Evolutionary conservation across 495 filamentous ascomycete genomes (phyloP), one percentile per base, ranked within the genome.

Genomic region (Immersiella caudata): DNA sequence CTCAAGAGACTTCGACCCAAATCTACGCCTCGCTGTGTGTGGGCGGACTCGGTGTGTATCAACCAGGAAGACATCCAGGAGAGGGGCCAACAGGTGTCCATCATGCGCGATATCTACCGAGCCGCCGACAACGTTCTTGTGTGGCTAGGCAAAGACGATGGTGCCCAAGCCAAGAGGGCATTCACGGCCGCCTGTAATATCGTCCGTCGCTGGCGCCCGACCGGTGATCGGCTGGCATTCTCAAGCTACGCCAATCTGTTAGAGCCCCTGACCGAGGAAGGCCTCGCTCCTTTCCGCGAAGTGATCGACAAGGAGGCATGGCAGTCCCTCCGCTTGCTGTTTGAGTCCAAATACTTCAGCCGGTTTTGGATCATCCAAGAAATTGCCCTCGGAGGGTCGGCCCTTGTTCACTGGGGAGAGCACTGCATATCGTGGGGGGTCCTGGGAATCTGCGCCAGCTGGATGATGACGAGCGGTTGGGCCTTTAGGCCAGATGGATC

Each of bases 31-130:
- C 57, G 70, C 6, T 11, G 46, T 21, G 56, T 74, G 11, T 74
- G 69, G 71, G 66, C 68, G 9, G 72, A 74, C 50, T 66, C 71
- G 12, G 58, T 71, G 9, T 71, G 73, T 64, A 76, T 76, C 64
- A 73, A 76, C 62, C 74, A 74, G 58, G 25, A 68, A 24, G 67
- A 71, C 25, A 71, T 71, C 40, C 60, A 40, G 20, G 70, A 76
- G 67, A 69, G 71, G 9, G 67, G 65, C n/a, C 60, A 70, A 29
- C 73, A 75, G 67, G 74, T 76, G 1, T 65, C 65, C 58, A 67
- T 71, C 46, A 71, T 71, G 69, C 55, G 65, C 7, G 22, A 60
- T 25, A 71, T 71, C 51, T 71, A 71, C 65, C 20, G 12, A 1
- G 20, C n/a, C 20, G 60, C 68, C 16, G 29, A 62, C 27, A 59